Base-by-base conservation (phyloP, 1,284 basidiomycete species). In the Rhodotorula sp. region DNA sequence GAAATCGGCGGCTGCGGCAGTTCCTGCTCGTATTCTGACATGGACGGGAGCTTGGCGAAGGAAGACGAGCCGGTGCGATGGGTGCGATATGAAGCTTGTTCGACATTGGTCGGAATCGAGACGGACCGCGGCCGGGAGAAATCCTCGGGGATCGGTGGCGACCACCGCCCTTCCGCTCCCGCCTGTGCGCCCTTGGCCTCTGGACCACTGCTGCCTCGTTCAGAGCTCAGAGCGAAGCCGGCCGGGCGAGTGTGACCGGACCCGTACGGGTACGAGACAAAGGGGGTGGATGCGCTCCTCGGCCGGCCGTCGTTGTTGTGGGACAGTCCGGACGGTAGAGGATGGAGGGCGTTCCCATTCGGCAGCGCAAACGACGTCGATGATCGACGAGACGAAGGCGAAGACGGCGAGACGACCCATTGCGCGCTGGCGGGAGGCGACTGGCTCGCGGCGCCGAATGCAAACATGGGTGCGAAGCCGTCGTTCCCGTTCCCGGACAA, bases 181-280 rank as follows among this genome's bases (percentile, higher is more conserved):
- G 26, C 14, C 23, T 15, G 39, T 18, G n/a, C 51, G 23, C 10
- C 51, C 10, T 54, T 31, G 54, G n/a, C 12, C 8, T 23, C 43
- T 1, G 3, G 43, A 15, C n/a, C 7, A 29, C 43, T 16, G 14
- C 67, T 56, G 15, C 61, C 39, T 0, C 70, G 59, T 47, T 72
- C 70, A 10, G 70, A 72, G 46, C 64, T 68, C 31, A 64, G 63
- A 10, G 67, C 67, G 34, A 72, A 72, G 12, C 70, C 67, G 0
- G 61, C 29, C 10, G 54, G 49, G 4, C 63, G 63, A 57, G 46
- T 15, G 12, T 49, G 14, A 21, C 15, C 10, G 23, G 23, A 10
- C 20, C 48, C 10, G 20, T 64, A 56, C 20, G 3, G 47, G 21
- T 31, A 49, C 12, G 34, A 31, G 21, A 23, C 49, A 57, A 59